These are phyloP conservation scores for Lodderomyces parapsilosis DNA, from an alignment of 1,139 yeast genomes.

Conservation along the genomic window DNA sequence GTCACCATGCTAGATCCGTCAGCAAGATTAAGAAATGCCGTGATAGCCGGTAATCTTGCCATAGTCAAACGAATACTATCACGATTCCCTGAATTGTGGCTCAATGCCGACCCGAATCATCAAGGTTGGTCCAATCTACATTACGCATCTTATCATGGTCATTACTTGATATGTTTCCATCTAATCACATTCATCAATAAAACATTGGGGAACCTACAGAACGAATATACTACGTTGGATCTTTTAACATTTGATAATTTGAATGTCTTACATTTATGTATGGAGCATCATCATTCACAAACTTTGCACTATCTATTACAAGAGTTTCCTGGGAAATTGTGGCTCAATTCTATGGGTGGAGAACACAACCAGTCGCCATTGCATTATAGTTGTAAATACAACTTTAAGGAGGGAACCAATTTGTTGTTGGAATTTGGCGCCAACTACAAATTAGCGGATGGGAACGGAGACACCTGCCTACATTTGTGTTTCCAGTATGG, in stretches of 20 bases:
- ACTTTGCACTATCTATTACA: conserved; percentile 80
- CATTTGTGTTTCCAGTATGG: conserved; percentile 84
- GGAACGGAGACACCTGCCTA: conserved; percentile 70
- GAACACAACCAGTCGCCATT: conserved; percentile 62
- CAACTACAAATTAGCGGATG: conserved; percentile 58
- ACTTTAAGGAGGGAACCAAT: conserved; percentile 69
- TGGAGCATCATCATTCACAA: conserved; percentile 65
- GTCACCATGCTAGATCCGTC: conserved; percentile 58
- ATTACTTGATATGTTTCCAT: conserved; percentile 73
- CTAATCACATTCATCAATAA: conserved; percentile 38
- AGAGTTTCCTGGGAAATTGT: conserved; percentile 69
- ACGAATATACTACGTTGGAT: conserved; percentile 26
- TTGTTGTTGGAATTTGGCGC: conserved; percentile 82
- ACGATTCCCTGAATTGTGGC: conserved; percentile 74
- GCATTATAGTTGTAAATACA: conserved; percentile 68
- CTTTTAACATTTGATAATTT: conserved; percentile 61
- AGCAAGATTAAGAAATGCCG: conserved; percentile 69
- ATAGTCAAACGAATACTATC: conserved; percentile 70
- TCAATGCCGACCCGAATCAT: conserved; percentile 61
- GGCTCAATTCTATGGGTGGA: conserved; percentile 55
- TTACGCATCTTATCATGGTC: conserved; percentile 81
- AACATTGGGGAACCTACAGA: conserved; percentile 17
- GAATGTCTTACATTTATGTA: conserved; percentile 77
- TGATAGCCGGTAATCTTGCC: conserved; percentile 66
- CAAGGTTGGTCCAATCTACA: conserved; percentile 92